Percentiles rank a stretch among this genome's conserved stretches.
Evolutionary conservation across 176 grass and related monocot species (phyloP).

Genomic region (Hsuehochloa calcarea): DNA sequence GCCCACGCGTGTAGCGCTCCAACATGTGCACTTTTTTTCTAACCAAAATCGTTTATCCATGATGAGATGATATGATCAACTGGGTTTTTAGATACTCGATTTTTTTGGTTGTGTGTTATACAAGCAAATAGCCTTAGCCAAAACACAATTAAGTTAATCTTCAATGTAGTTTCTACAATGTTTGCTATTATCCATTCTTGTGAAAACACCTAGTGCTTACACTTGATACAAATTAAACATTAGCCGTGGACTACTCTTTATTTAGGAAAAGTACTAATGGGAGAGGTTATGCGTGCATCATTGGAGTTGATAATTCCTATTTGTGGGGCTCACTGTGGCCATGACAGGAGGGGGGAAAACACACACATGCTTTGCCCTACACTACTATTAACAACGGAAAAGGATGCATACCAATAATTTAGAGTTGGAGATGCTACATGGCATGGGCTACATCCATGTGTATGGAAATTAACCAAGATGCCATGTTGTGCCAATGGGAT

Average conservation of each 20-base stretch:
- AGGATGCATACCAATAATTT: constrained; percentile 26
- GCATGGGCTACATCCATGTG: neutral
- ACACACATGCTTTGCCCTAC: constrained; percentile 9
- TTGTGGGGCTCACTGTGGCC: neutral
- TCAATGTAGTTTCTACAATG: neutral
- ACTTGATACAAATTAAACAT: neutral
- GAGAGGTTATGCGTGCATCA: neutral
- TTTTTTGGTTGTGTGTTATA: neutral
- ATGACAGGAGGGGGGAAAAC: neutral
- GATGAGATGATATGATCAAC: neutral
- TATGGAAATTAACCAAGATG: constrained; percentile 24
- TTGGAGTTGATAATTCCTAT: constrained; percentile 3
- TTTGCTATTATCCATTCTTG: neutral
- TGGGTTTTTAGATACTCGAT: neutral
- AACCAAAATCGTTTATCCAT: neutral
- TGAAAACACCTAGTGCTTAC: neutral
- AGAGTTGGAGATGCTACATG: constrained; percentile 14
- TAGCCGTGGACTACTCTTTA: neutral
- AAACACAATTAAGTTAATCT: neutral
- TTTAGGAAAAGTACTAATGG: neutral
- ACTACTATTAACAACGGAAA: constrained; percentile 6
- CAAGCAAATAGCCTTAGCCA: neutral
- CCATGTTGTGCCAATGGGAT: neutral
- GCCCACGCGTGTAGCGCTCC: neutral
- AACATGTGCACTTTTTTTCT: constrained; percentile 5